These are phyloP conservation scores for Vicia sativa DNA, from an alignment of 306 rosid genomes.

Conservation along the genomic window DNA sequence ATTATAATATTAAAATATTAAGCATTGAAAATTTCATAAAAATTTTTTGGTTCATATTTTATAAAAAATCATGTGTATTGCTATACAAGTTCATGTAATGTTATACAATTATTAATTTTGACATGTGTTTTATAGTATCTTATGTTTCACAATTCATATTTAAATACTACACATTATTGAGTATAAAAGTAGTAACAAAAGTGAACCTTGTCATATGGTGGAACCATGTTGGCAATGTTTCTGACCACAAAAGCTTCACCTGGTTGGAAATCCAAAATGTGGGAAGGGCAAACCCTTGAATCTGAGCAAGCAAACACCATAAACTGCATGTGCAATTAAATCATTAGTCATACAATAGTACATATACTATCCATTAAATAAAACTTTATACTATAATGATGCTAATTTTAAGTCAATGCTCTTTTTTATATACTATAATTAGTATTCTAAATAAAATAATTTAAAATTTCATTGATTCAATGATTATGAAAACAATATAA, in stretches of 20 bases:
- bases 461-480: not conserved
- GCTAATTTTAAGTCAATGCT: slow-evolving; percentile 7
- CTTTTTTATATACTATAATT: not conserved
- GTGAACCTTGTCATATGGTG: slow-evolving; percentile 75
- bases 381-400: not conserved
- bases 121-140: too few relatives aligned
- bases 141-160: too few relatives aligned
- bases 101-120: too few relatives aligned
- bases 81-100: too few relatives aligned
- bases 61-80: too few relatives aligned
- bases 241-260: slow-evolving; percentile 95
- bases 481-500: not conserved
- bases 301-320: slow-evolving; percentile 98
- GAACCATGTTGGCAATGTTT: slow-evolving; percentile 99
- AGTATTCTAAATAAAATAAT: not conserved
- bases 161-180: too few relatives aligned
- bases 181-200: not conserved
- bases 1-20: too few relatives aligned
- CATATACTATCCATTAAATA: not conserved
- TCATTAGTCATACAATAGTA: slow-evolving; percentile 14
- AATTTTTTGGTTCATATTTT: too few relatives aligned
- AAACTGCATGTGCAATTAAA: slow-evolving; percentile 58
- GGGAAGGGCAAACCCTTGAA: slow-evolving; percentile 96
- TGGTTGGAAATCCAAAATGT: slow-evolving; percentile 83
- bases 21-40: too few relatives aligned